Conservation (phyloP, 2,329 filamentous ascomycete genomes). For the Fusarium sulawesiense region DNA sequence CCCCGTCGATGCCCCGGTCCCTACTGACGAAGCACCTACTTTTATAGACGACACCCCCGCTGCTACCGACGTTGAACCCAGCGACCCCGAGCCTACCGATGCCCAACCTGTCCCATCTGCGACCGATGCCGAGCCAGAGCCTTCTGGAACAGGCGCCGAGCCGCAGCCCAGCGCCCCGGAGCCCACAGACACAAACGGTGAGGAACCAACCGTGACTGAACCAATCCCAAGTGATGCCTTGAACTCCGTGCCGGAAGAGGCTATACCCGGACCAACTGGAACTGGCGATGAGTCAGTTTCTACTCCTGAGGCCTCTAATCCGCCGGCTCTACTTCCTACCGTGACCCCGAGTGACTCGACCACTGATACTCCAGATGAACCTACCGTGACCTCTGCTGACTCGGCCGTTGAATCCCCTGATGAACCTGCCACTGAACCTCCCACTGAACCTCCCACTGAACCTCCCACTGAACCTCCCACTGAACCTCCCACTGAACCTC, state of each 20-base stretch:
- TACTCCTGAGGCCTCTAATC: background rate
- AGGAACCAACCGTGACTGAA: slow-evolving; percentile 6
- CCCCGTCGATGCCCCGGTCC: background rate
- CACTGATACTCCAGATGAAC: background rate
- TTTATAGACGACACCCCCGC: background rate
- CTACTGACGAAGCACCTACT: background rate
- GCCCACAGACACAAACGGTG: slow-evolving; percentile 11
- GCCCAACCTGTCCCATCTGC: background rate
- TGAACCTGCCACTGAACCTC: background rate
- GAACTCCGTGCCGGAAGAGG: slow-evolving; percentile 5
- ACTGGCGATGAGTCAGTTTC: background rate
- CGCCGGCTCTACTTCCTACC: background rate
- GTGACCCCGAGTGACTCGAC: background rate
- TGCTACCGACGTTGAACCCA: background rate
- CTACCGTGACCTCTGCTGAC: background rate
- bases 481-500: too few species aligned
- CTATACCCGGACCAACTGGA: background rate
- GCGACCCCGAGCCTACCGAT: background rate
- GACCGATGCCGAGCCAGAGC: background rate
- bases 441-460: background rate
- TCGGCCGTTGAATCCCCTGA: background rate
- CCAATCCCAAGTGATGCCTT: background rate
- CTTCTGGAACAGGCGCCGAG: background rate
- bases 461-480: background rate
- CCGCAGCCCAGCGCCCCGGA: background rate